Conservation (phyloP, 495 filamentous ascomycete genomes). For the Pyronema domesticum region DNA sequence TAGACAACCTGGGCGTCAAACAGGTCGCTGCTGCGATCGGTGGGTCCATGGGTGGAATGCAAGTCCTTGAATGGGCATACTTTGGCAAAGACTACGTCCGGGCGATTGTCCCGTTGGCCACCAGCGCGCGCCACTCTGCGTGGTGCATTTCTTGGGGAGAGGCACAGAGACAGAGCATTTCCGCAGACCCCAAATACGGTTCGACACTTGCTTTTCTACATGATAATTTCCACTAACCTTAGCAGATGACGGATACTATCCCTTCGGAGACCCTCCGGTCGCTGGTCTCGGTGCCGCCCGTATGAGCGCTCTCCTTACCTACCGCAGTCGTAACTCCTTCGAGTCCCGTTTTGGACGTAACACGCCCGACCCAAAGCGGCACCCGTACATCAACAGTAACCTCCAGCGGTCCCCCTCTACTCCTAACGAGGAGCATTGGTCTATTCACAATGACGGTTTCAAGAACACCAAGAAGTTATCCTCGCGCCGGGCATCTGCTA, state of each 20-base stretch:
- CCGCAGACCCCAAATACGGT: constrained; percentile 88
- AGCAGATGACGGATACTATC: constrained; percentile 79
- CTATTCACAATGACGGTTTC: constrained; percentile 92
- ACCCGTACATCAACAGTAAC: constrained; percentile 55
- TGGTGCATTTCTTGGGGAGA: constrained; percentile 99
- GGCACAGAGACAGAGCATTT: constrained; percentile 93
- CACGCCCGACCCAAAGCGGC: constrained; percentile 63
- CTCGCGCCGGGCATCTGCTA: constrained; percentile 11
- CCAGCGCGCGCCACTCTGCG: constrained; percentile 86
- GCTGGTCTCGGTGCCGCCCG: constrained; percentile 83
- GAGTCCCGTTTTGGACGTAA: constrained; percentile 89
- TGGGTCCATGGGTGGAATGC: constrained; percentile 97
- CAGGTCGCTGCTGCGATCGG: constrained; percentile 81
- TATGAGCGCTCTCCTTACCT: constrained; percentile 91
- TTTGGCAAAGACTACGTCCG: constrained; percentile 89
- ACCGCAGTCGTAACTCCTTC: constrained; percentile 90
- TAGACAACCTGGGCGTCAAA: constrained; percentile 74
- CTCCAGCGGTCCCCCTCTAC: constrained; percentile 37
- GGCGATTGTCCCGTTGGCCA: constrained; percentile 82
- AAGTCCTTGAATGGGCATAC: constrained; percentile 90
- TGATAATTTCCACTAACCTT: not conserved
- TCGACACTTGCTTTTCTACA: constrained; percentile 5
- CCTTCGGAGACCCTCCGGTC: constrained; percentile 61
- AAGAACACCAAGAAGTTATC: constrained; percentile 30
- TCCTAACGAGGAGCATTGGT: constrained; percentile 68